Percentiles rank a stretch among this genome's conserved stretches.
Conservation (phyloP, 306 rosid genomes). For the Cicer pinnatifidum region DNA sequence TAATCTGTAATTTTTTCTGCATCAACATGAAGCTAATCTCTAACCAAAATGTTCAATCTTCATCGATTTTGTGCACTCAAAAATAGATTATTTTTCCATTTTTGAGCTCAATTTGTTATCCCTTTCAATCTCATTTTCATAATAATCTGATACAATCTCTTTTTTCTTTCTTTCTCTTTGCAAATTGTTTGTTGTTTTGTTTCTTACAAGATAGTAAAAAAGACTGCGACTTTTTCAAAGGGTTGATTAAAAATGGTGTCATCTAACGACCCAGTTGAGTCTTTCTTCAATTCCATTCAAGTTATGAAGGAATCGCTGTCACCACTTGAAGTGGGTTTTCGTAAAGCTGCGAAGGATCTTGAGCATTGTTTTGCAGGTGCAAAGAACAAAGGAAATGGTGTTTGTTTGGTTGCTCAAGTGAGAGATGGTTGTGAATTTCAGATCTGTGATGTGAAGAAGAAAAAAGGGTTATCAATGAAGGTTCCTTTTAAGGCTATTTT, state of each 20-base stretch:
- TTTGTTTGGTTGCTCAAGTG: slow-evolving; percentile 57
- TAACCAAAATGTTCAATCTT: slow-evolving; percentile 43
- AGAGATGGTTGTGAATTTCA: slow-evolving; percentile 60
- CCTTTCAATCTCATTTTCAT: slow-evolving; percentile 47
- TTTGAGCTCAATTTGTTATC: slow-evolving; percentile 30
- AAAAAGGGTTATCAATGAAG: slow-evolving; percentile 64
- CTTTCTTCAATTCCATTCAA: slow-evolving; percentile 86
- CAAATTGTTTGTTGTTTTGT: slow-evolving; percentile 1
- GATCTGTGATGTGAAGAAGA: slow-evolving; percentile 72
- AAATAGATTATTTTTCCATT: slow-evolving; percentile 37
- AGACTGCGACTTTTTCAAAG: slow-evolving; percentile 46
- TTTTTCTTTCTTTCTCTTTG: not conserved
- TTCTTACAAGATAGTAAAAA: slow-evolving; percentile 15
- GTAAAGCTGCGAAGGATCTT: slow-evolving; percentile 87
- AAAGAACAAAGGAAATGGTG: slow-evolving; percentile 57
- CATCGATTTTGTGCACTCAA: slow-evolving; percentile 36
- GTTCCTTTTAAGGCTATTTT: slow-evolving; percentile 70
- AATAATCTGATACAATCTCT: slow-evolving; percentile 36
- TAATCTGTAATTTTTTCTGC: not conserved
- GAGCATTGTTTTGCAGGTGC: slow-evolving; percentile 74
- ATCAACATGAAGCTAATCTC: slow-evolving; percentile 39
- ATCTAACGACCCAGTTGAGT: slow-evolving; percentile 80
- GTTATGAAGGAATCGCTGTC: slow-evolving; percentile 71
- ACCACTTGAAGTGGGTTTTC: slow-evolving; percentile 78
- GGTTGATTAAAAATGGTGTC: slow-evolving; percentile 72